Evolutionary conservation across 2,329 filamentous ascomycete genomes (phyloP), one percentile per base, ranked within the genome.

Genomic region (Alternaria atra): DNA sequence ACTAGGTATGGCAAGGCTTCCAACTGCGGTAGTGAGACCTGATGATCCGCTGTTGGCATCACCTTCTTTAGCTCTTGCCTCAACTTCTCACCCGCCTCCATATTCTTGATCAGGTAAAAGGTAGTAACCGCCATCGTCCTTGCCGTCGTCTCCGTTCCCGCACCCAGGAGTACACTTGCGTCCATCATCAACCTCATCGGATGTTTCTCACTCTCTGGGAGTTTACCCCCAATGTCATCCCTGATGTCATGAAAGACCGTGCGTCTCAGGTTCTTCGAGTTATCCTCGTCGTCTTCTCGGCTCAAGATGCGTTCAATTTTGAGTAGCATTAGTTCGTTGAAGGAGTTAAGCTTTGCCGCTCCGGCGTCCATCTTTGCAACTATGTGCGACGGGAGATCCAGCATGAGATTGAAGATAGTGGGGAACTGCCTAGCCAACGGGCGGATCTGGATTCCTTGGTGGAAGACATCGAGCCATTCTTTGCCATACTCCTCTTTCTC

Each of bases 71-170:
- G 32, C 3, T 51, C 48, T 1, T 27, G 5, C 17, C 48, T 29
- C 2, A 51, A 6, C 2, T 27, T 51, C 32, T 20, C 48, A 1
- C 48, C 48, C 2, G 25, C 10, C 2, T 51, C 32, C 0, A 23
- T 5, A 6, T 51, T n/a, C 15, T 39, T 51, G 9, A 51, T 35
- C 47, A 51, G 12, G 4, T 51, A 51, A 8, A 25, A 51, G 1
- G 47, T 51, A 3, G 47, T 37, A 0, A 51, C 51, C 3, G 56
- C 47, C 43, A 68, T 2, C 0, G 56, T 59, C 34, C 67, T 44
- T 8, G 74, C 72, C 1, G 76, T 76, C 0, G 77, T 80, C 29
- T 76, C 73, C 1, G 66, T 67, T 0, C 78, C 77, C 6, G 77
- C 78, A 13, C 67, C 69, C 2, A 76, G 56, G 3, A 79, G 54